Evolutionary conservation across 495 filamentous ascomycete genomes (phyloP).

Genomic region (Penicillium roqueforti): DNA sequence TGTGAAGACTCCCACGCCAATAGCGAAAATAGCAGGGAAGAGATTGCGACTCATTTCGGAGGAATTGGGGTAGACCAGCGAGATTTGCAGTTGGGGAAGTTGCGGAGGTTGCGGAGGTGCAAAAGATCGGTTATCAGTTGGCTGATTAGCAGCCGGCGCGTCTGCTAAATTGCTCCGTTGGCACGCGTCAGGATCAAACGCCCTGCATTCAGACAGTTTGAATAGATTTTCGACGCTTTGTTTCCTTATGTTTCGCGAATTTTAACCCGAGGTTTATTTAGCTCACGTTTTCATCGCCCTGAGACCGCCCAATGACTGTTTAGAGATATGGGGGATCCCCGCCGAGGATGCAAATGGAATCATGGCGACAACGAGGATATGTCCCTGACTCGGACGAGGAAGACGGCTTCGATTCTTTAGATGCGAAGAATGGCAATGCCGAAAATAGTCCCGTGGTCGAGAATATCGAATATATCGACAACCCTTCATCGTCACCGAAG

Average conservation of each 20-base stretch:
- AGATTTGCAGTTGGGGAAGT: slow-evolving; percentile 4
- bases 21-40: slow-evolving; percentile 35
- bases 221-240: background rate
- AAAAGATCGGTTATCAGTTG: slow-evolving; percentile 8
- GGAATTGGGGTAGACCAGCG: background rate
- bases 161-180: slow-evolving; percentile 18
- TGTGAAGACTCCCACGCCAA: slow-evolving; percentile 39
- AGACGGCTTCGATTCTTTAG: slow-evolving; percentile 45
- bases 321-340: slow-evolving; percentile 42
- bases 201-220: background rate
- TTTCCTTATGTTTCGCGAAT: background rate
- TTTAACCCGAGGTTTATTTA: background rate
- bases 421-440: slow-evolving; percentile 15
- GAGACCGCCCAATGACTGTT: slow-evolving; percentile 23
- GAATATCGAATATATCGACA: slow-evolving; percentile 19
- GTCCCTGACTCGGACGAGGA: slow-evolving; percentile 61
- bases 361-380: slow-evolving; percentile 59
- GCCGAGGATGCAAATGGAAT: slow-evolving; percentile 51
- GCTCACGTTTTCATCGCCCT: background rate
- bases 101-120: slow-evolving; percentile 11
- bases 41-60: slow-evolving; percentile 41
- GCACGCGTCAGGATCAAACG: slow-evolving; percentile 32
- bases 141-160: slow-evolving; percentile 12
- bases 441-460: slow-evolving; percentile 8
- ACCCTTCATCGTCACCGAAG: slow-evolving; percentile 7